Evolutionary conservation across 768 basidiomycete genomes (phyloP), one percentile per base, ranked within the genome.

Genomic region (Lentinula sp.): DNA sequence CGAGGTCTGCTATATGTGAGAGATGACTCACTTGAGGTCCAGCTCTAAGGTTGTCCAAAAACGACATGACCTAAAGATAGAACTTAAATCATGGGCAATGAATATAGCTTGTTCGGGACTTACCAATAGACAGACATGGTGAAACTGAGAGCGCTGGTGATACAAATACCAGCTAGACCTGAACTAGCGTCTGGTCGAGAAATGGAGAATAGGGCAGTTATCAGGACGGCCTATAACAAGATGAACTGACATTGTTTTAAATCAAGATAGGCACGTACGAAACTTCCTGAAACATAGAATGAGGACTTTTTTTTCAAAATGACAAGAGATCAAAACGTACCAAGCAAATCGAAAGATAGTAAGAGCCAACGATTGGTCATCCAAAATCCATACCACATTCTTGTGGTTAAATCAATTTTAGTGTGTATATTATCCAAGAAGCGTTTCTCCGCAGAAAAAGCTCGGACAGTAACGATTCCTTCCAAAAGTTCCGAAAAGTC

Each of bases 401-500:
- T 84, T 10, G 84, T 93, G n/a, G 88, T 93, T 54, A 79, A 73
- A 63, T 93, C 89, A 35, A 94, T 81, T 69, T 91, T 92, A 1
- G 65, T 65, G 68, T 91, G 90, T 3, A 95, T 74, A 61, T 81
- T 81, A 58, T 90, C 81, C 65, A 95, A 75, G 79, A 98, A 96
- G 4, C 83, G 76, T 43, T 75, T 75, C 69, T 96, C 93, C 0
- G 86, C 88, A 0, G 90, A 87, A 74, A 96, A 98, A 0, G 95
- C 95, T 60, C 95, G 83, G 45, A 96, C 90, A 5, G 93, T 94
- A n/a, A 94, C 90, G 49, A 95, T 91, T 23, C 93, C 93, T 56
- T 94, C 90, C 18, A 96, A 72, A 9, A 95, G 73, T 67, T 93
- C 92, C 12, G 84, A 84, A 64, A 93, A 94, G 59, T 87, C 89